Evolutionary conservation across 169 alveolate genomes (phyloP).

Genomic region (Plasmodium gonderi): DNA sequence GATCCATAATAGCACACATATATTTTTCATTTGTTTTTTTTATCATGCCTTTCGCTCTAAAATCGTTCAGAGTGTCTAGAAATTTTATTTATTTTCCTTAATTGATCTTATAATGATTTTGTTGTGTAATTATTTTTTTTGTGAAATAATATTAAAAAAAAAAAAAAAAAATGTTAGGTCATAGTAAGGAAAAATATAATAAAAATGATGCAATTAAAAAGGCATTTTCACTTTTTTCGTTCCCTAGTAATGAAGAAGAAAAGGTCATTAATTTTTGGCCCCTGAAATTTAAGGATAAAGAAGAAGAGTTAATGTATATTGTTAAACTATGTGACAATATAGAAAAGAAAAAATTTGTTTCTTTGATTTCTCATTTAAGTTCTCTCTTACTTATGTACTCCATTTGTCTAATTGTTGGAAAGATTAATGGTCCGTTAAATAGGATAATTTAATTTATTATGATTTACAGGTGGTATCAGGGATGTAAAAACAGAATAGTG

Average conservation of each 20-base stretch:
- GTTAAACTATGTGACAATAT: constrained; percentile 57
- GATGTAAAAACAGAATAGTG: neutral
- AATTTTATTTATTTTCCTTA: neutral
- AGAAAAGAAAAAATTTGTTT: constrained; percentile 37
- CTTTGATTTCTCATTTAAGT: constrained; percentile 28
- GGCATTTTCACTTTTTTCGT: constrained; percentile 58
- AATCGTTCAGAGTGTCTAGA: constrained; percentile 2
- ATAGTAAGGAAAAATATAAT: constrained; percentile 12
- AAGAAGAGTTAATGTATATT: constrained; percentile 34
- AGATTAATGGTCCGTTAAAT: constrained; percentile 26
- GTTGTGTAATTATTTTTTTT: neutral
- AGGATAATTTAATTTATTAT: neutral
- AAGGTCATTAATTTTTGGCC: constrained; percentile 52
- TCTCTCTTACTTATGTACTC: constrained; percentile 67
- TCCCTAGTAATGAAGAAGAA: constrained; percentile 51
- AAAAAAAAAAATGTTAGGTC: constrained; percentile 4
- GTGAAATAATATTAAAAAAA: neutral
- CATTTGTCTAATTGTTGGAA: constrained; percentile 56
- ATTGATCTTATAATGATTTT: constrained; percentile 2
- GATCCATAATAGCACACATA: neutral
- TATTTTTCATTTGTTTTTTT: neutral
- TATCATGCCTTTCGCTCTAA: neutral
- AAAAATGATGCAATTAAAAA: constrained; percentile 38
- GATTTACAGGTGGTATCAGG: neutral
- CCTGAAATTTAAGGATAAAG: constrained; percentile 57